phyloP scores from a whole-genome alignment of 2,329 filamentous ascomycete species.

The Neopestalotiopsis rosae region DNA sequence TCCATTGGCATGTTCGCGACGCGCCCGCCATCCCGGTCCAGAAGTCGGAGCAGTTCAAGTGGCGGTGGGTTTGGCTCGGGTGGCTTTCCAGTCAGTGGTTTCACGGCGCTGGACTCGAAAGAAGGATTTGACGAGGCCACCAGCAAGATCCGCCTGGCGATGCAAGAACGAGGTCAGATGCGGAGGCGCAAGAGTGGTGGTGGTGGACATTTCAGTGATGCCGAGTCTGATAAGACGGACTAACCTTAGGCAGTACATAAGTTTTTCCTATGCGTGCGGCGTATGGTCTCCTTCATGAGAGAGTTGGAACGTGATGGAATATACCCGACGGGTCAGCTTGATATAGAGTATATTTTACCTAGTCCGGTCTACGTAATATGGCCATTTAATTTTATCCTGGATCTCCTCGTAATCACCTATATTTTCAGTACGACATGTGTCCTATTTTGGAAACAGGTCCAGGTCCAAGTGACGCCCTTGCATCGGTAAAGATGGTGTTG shows the following conservation, averaged over 20 bases:
- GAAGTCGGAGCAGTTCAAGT: slow-evolving; percentile 73
- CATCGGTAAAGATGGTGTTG: neutral
- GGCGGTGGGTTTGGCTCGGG: slow-evolving; percentile 65
- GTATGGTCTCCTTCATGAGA: neutral
- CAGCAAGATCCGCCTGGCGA: slow-evolving; percentile 82
- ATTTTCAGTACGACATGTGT: neutral
- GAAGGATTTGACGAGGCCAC: slow-evolving; percentile 83
- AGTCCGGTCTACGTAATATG: neutral
- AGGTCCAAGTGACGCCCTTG: neutral
- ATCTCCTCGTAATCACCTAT: neutral
- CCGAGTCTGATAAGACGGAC: slow-evolving; percentile 13
- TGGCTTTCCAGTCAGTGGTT: slow-evolving; percentile 70
- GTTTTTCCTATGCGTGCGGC: too few species aligned
- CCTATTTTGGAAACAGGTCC: neutral
- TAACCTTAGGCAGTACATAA: neutral
- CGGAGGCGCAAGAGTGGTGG: slow-evolving; percentile 58
- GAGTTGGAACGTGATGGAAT: neutral
- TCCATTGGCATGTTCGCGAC: slow-evolving; percentile 90
- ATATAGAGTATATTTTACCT: neutral
- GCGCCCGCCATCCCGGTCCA: slow-evolving; percentile 79
- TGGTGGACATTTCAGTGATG: slow-evolving; percentile 23
- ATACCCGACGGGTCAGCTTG: slow-evolving; percentile 2
- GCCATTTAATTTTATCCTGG: neutral
- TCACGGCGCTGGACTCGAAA: slow-evolving; percentile 70
- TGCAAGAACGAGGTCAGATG: slow-evolving; percentile 75